Evolutionary conservation across 2,329 filamentous ascomycete species (phyloP).

Genomic region (Hansfordia pulvinata): DNA sequence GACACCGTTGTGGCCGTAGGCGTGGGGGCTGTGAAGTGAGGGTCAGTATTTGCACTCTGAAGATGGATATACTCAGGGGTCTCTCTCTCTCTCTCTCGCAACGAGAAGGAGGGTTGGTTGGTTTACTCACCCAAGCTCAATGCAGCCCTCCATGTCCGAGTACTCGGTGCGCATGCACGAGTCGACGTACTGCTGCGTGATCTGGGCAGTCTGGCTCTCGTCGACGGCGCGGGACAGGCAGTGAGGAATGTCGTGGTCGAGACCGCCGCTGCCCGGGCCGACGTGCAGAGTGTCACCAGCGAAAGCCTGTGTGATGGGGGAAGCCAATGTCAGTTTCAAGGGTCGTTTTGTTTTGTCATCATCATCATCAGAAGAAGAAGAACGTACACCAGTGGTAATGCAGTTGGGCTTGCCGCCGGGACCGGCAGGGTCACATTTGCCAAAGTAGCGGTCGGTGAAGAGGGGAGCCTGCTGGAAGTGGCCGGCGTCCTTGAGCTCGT

Average conservation of each 20-base stretch:
- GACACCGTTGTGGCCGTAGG: constrained; percentile 20
- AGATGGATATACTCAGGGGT: no score
- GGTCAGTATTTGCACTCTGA: constrained; percentile 7
- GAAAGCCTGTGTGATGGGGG: no score
- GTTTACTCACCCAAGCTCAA: constrained; percentile 18
- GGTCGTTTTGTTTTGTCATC: no score
- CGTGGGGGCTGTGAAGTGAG: constrained; percentile 15
- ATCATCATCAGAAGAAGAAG: not conserved
- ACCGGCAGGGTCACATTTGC: constrained; percentile 12
- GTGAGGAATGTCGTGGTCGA: no score
- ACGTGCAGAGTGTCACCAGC: constrained; percentile 14
- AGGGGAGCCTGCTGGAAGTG: constrained; percentile 16
- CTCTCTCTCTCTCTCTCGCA: no score
- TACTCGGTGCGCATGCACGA: constrained; percentile 17
- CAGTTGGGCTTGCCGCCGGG: constrained; percentile 16
- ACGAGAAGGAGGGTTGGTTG: not conserved
- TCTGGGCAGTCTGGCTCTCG: constrained; percentile 15
- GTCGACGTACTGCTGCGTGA: constrained; percentile 16
- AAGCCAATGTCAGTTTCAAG: not conserved
- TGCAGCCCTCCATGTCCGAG: constrained; percentile 16
- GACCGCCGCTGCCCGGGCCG: constrained; percentile 13
- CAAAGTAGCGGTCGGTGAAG: constrained; percentile 16
- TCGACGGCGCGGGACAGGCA: constrained; percentile 20
- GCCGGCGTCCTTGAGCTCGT: constrained; percentile 21
- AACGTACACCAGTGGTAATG: constrained; percentile 17